Conservation (phyloP, 2,329 filamentous ascomycete genomes). For the Fusarium palustre region DNA sequence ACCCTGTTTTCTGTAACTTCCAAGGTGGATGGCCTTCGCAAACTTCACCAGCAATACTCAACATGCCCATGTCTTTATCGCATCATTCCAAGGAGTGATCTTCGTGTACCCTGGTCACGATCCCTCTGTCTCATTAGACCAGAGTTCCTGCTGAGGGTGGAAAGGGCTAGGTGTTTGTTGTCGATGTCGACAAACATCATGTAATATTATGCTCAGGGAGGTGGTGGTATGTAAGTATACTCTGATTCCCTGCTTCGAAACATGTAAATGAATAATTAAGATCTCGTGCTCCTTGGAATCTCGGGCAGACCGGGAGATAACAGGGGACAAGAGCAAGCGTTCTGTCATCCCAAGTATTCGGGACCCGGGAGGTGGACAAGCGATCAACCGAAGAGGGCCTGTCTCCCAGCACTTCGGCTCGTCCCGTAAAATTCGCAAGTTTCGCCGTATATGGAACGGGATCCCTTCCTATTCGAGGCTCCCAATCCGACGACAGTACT, state of each 20-base stretch:
- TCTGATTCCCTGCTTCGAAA: slow-evolving; percentile 6
- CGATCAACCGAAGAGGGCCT: slow-evolving; percentile 31
- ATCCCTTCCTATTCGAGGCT: slow-evolving; percentile 23
- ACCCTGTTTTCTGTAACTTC: slow-evolving; percentile 34
- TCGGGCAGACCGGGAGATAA: slow-evolving; percentile 22
- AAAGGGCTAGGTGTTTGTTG: background rate
- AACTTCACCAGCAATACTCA: slow-evolving; percentile 30
- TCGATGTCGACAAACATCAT: slow-evolving; percentile 14
- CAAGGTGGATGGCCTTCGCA: slow-evolving; percentile 22
- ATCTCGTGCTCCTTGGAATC: slow-evolving; percentile 20
- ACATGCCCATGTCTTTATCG: slow-evolving; percentile 41
- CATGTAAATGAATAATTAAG: slow-evolving; percentile 8
- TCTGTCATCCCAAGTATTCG: slow-evolving; percentile 36
- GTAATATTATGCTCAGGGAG: background rate
- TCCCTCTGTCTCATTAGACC: slow-evolving; percentile 36
- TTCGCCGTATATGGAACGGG: slow-evolving; percentile 38
- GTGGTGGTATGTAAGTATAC: background rate
- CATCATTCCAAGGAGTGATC: slow-evolving; percentile 35
- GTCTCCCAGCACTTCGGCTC: slow-evolving; percentile 42
- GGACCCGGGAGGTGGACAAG: slow-evolving; percentile 33
- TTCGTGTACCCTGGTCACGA: slow-evolving; percentile 24
- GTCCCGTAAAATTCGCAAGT: slow-evolving; percentile 47
- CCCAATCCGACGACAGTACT: slow-evolving; percentile 17
- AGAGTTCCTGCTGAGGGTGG: slow-evolving; percentile 10
- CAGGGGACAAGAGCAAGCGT: slow-evolving; percentile 29